These are phyloP conservation scores for Trypanosoma vivax DNA, from an alignment of 208 protist species.

Conservation along the genomic window DNA sequence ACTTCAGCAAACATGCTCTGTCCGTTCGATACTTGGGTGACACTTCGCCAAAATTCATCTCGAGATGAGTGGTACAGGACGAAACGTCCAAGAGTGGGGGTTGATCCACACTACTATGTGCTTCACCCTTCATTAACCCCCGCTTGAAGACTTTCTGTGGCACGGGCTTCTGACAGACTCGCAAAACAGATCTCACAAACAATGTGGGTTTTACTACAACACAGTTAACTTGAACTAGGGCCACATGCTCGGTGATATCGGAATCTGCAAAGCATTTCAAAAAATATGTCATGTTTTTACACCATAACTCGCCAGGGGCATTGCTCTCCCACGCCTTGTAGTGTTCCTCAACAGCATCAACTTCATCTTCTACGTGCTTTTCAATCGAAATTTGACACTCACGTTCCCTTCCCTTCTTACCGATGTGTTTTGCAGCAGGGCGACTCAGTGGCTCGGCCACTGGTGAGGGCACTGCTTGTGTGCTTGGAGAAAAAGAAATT, in stretches of 20 bases:
- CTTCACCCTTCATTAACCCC: slow-evolving; percentile 11
- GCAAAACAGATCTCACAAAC: slow-evolving; percentile 7
- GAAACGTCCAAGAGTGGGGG: slow-evolving; percentile 18
- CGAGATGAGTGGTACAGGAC: slow-evolving; percentile 2
- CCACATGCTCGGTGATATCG: slow-evolving; percentile 1
- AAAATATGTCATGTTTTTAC: slow-evolving; percentile 24
- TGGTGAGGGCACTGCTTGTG: neutral
- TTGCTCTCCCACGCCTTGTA: slow-evolving; percentile 29
- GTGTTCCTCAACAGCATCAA: neutral
- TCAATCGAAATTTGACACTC: slow-evolving; percentile 5
- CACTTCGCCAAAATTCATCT: slow-evolving; percentile 58
- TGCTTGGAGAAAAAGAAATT: slow-evolving; percentile 22
- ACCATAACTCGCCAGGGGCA: slow-evolving; percentile 19
- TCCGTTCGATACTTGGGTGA: slow-evolving; percentile 38
- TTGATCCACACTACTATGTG: slow-evolving; percentile 2
- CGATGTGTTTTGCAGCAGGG: slow-evolving; percentile 4
- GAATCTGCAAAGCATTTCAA: slow-evolving; percentile 16
- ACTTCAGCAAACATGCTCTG: slow-evolving; percentile 33
- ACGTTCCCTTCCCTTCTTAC: slow-evolving; percentile 14
- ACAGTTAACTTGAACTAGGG: slow-evolving; percentile 31
- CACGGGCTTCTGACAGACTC: neutral
- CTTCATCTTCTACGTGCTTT: neutral
- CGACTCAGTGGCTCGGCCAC: slow-evolving; percentile 10
- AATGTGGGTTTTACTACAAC: slow-evolving; percentile 26
- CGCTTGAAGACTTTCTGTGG: slow-evolving; percentile 13